Conservation (phyloP, 805 yeast species). For the Teunomyces stri region DNA sequence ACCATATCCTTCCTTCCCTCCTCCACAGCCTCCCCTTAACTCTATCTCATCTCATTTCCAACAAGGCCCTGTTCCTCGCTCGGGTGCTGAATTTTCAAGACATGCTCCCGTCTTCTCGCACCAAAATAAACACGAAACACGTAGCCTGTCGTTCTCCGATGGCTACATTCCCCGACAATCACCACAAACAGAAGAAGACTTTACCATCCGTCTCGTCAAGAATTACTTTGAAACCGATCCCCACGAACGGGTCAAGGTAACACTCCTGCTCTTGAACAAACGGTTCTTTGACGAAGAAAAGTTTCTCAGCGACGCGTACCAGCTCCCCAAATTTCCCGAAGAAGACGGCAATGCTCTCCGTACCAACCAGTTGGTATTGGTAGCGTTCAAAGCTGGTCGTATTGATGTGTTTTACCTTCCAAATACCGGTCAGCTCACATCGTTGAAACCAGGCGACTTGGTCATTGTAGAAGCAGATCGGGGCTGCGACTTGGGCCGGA, state of each 20-base stretch:
- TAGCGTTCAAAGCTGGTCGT: conserved; percentile 77
- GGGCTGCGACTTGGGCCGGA: conserved; percentile 72
- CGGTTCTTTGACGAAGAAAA: conserved; percentile 29
- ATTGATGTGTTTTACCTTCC: conserved; percentile 67
- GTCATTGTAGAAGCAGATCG: conserved; percentile 85
- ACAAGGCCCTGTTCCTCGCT: not conserved
- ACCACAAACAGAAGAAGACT: conserved; percentile 4
- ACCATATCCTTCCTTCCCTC: not conserved
- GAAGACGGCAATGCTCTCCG: conserved; percentile 24
- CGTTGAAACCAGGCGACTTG: conserved; percentile 55
- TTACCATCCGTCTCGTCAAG: conserved; percentile 17
- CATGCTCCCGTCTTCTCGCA: not conserved
- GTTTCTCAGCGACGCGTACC: conserved; percentile 28
- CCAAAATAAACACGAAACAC: not conserved
- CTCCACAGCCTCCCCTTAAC: not conserved
- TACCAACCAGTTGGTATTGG: conserved; percentile 49
- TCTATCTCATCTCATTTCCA: not conserved
- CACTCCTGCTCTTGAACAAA: conserved; percentile 24
- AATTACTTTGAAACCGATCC: conserved; percentile 38
- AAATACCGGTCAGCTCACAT: conserved; percentile 17
- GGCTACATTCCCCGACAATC: not conserved
- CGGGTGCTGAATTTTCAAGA: not conserved
- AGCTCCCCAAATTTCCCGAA: conserved; percentile 25
- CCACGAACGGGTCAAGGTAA: conserved; percentile 39
- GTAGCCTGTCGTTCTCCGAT: not conserved